Evolutionary conservation across 805 yeast genomes (phyloP).

Genomic region (Candida multigemmis): DNA sequence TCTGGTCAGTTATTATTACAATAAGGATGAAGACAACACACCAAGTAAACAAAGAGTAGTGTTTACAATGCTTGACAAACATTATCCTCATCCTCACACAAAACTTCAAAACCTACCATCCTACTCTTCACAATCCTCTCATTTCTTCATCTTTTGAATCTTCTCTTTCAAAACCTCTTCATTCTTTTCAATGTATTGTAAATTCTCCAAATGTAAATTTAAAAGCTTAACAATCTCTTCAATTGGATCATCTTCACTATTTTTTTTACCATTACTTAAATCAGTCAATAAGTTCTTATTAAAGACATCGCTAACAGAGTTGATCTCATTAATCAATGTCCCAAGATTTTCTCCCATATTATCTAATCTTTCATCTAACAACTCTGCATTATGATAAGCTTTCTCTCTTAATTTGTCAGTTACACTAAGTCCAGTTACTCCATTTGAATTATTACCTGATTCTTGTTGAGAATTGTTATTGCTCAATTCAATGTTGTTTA

Average conservation of each 20-base stretch:
- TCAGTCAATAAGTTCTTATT: constrained; percentile 47
- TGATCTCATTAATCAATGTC: constrained; percentile 71
- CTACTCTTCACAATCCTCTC: too few relatives aligned
- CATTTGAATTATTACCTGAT: constrained; percentile 5
- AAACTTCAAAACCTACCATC: too few relatives aligned
- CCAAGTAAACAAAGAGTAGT: too few relatives aligned
- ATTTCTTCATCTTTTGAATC: constrained; percentile 41
- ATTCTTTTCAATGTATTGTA: constrained; percentile 76
- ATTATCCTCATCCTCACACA: too few relatives aligned
- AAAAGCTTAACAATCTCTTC: constrained; percentile 72
- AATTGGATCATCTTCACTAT: constrained; percentile 32
- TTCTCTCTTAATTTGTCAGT: constrained; percentile 84
- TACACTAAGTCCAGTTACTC: constrained; percentile 33
- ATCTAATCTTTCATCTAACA: constrained; percentile 73
- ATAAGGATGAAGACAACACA: too few relatives aligned
- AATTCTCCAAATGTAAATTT: constrained; percentile 82
- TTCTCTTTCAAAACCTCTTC: constrained; percentile 63
- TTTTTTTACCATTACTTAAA: constrained; percentile 12
- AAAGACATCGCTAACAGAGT: constrained; percentile 72
- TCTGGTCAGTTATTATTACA: too few relatives aligned
- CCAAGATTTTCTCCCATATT: constrained; percentile 67
- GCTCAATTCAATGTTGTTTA: constrained; percentile 27
- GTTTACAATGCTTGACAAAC: too few relatives aligned
- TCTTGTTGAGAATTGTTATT: constrained; percentile 8
- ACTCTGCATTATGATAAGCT: constrained; percentile 82